Evolutionary conservation across 805 yeast species (phyloP).

Genomic region (Hanseniaspora taiwanica): DNA sequence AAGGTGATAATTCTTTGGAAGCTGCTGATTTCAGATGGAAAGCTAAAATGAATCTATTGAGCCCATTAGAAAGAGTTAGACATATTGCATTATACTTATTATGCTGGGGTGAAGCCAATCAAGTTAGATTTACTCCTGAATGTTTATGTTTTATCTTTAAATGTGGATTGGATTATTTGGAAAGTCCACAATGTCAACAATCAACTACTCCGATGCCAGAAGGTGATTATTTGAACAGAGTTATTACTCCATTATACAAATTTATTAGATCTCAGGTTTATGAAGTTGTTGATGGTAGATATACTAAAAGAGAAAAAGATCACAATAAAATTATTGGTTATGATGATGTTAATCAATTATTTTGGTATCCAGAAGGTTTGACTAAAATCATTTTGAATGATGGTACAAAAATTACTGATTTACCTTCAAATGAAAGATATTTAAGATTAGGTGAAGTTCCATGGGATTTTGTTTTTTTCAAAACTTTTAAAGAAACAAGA

Average conservation of each 20-base stretch:
- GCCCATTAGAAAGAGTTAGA: constrained; percentile 71
- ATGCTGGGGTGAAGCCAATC: constrained; percentile 86
- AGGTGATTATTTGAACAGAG: constrained; percentile 81
- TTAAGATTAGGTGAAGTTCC: constrained; percentile 79
- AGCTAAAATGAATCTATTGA: constrained; percentile 56
- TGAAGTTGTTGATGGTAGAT: constrained; percentile 70
- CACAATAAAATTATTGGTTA: constrained; percentile 78
- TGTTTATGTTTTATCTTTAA: constrained; percentile 87
- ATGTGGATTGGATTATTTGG: constrained; percentile 82
- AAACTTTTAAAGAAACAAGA: constrained; percentile 90
- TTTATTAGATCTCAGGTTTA: constrained; percentile 72
- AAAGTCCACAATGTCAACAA: constrained; percentile 84
- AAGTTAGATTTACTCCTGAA: constrained; percentile 87
- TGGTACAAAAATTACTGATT: constrained; percentile 81
- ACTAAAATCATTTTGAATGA: constrained; percentile 84
- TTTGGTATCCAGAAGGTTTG: constrained; percentile 99
- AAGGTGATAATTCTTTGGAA: constrained; percentile 74
- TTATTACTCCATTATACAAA: constrained; percentile 81
- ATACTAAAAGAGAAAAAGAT: constrained; percentile 73
- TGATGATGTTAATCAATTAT: constrained; percentile 96
- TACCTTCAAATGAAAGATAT: constrained; percentile 83
- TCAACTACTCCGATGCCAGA: constrained; percentile 73
- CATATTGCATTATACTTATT: constrained; percentile 63
- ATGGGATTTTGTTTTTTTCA: constrained; percentile 87
- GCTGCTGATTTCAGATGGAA: constrained; percentile 79